Evolutionary conservation across 441 rosid genomes (phyloP), one percentile per base, ranked within the genome.

Genomic region (Metrosideros polymorpha): DNA sequence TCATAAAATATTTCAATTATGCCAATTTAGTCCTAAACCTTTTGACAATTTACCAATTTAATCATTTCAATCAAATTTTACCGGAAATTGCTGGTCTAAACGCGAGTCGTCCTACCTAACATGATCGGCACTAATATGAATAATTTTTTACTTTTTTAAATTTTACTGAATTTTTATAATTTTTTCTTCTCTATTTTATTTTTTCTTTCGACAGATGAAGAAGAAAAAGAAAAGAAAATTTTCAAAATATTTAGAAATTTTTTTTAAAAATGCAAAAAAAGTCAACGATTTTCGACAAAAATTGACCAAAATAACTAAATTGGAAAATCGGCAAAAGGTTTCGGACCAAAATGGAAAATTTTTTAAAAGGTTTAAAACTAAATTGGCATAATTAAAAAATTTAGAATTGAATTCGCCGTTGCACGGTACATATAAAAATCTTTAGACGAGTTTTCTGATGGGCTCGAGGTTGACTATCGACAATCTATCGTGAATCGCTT

Each of bases 31-130:
- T 3, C 1, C 0, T 3, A 27, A 56, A 56, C 0, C 1, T 56
- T 56, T 56, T 1, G 8, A 56, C 1, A 1, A 56, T 56, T 27
- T 27, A 3, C 12, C 6, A 56, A 56, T 12, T 27, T 56, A 27
- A 0, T 55, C 25, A 25, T 25, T 57, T 5, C 2, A 3, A 0
- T 3, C 1, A n/a, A 57, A 12, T 57, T 57, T 57, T 12, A 57
- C 6, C 0, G 0, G n/a, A n/a, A 57, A 57, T 27, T 0, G 0
- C 0, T 1, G 0, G 27, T 3, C 5, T n/a, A 6, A 1, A n/a
- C 2, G 27, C 0, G 0, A 6, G 12, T 2, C 27, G 0, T 56
- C 32, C 5, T 56, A 27, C 12, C 17, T 6, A 12, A 27, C 18
- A 56, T 6, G 4, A 3, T 17, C 1, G 30, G 12, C 8, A 12